Base-by-base conservation (phyloP, 2,329 filamentous ascomycete genomes). In the Ramularia collo-cygni region DNA sequence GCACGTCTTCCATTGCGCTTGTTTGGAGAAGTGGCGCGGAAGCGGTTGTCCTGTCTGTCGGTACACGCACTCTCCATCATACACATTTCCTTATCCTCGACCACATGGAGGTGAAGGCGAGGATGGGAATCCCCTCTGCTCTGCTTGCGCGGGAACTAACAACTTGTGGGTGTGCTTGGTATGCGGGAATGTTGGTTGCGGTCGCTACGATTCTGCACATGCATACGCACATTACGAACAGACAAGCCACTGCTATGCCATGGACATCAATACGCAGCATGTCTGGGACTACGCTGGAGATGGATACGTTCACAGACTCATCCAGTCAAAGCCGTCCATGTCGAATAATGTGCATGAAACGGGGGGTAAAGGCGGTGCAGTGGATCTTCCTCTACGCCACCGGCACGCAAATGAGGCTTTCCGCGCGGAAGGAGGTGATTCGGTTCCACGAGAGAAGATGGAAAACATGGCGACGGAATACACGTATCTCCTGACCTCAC, bases 231-330 rank as follows among this genome's bases (percentile, higher is more conserved):
- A 95, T 64, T 95, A 87, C 77, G 88, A 93, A 64, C 76, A 85
- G 40, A 93, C 86, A 3, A 79, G 80, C 3, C 92, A 98, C 63
- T 85, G 84, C 48, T 98, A 95, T 59, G 84, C 88, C 17, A 84
- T 98, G 61, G 92, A 98, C 60, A 77, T 96, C 27, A 80, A 83
- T 46, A 94, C 88, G 1, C 90, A 98, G 61, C 83, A 95, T 54
- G 89, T 98, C 1, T 98, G 92, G 92, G 92, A 98, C 64, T 98
- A 98, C 50, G 86, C 85, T 0, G 88, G 86, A 4, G 92, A 98
- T 58, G 85, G 83, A 57, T 98, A 95, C 73, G 92, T 96, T 35
- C 92, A 98, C 64, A 82, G 92, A 8, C 77, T 96, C 37, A 94
- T 98, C 40, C 84, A 94, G 50, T 87, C 88, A 58, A 95, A 95